phyloP scores from a whole-genome alignment of 1,284 basidiomycete species.

The Schizopora paradoxa region DNA sequence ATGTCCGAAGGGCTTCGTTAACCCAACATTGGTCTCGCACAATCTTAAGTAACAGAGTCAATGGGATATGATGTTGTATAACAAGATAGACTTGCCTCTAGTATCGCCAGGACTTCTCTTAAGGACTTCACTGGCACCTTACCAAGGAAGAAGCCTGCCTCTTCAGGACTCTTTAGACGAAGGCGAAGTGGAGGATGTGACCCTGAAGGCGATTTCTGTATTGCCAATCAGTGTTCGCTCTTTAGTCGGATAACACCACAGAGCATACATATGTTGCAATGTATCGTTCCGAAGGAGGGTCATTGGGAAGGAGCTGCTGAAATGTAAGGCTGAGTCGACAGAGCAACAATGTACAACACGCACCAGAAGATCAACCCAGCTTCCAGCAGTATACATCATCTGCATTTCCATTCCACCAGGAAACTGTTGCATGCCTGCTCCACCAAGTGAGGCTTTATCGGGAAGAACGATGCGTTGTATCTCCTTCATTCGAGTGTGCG shows the following conservation, averaged over 20 bases:
- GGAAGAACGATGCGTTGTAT: conserved; percentile 59
- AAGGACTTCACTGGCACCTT: conserved; percentile 62
- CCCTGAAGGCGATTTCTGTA: conserved; percentile 55
- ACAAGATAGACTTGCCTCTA: conserved; percentile 45
- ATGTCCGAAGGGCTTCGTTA: conserved; percentile 55
- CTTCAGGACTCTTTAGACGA: conserved; percentile 57
- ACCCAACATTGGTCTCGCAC: conserved; percentile 76
- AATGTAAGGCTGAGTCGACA: not conserved
- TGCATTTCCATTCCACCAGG: conserved; percentile 32
- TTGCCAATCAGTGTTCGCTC: conserved; percentile 6
- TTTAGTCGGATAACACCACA: conserved; percentile 1
- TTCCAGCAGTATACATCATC: conserved; percentile 49
- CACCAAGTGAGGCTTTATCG: too few relatives aligned
- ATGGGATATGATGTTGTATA: not conserved
- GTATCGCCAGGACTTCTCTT: conserved; percentile 63
- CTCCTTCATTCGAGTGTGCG: conserved; percentile 64
- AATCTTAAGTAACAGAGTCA: conserved; percentile 39
- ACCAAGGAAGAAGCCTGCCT: conserved; percentile 67
- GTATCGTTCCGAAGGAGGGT: conserved; percentile 38
- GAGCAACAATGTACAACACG: conserved; percentile 21
- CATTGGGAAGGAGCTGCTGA: conserved; percentile 40
- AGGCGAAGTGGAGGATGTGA: conserved; percentile 64
- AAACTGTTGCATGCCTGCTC: conserved; percentile 34
- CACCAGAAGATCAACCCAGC: conserved; percentile 70
- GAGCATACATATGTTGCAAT: conserved; percentile 37